phyloP scores from a whole-genome alignment of 2,329 filamentous ascomycete genomes.

The Aspergillus candidus region DNA sequence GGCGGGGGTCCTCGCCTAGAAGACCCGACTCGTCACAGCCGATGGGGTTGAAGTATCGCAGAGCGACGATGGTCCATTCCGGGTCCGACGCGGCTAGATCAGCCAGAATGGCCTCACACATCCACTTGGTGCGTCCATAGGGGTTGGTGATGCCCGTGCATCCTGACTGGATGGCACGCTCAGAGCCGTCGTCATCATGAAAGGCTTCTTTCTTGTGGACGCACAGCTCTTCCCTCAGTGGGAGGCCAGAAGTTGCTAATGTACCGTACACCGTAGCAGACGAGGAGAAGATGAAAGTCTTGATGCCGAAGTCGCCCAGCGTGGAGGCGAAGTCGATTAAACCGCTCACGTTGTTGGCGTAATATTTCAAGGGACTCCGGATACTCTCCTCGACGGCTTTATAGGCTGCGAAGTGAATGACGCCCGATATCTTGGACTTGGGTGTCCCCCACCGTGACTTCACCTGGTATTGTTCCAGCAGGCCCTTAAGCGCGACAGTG shows the following conservation, averaged over 20 bases:
- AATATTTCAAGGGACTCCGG: constrained; percentile 55
- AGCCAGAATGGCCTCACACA: constrained; percentile 60
- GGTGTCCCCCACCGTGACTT: constrained; percentile 29
- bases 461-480: constrained; percentile 40
- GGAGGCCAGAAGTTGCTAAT: constrained; percentile 45
- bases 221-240: constrained; percentile 52
- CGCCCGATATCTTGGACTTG: constrained; percentile 51
- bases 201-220: constrained; percentile 47
- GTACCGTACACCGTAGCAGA: constrained; percentile 62
- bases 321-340: constrained; percentile 54
- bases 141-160: constrained; percentile 57
- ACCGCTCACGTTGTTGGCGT: constrained; percentile 62
- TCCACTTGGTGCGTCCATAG: constrained; percentile 62
- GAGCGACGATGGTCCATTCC: constrained; percentile 56
- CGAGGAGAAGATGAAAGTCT: constrained; percentile 62
- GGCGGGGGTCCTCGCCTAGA: constrained; percentile 58
- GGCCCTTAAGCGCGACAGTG: constrained; percentile 35
- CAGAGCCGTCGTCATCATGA: constrained; percentile 38
- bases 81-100: constrained; percentile 57
- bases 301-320: constrained; percentile 55
- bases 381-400: constrained; percentile 63
- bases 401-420: constrained; percentile 65
- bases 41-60: constrained; percentile 64
- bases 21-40: constrained; percentile 60
- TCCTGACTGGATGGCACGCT: constrained; percentile 42